Percentiles rank a stretch among this genome's conserved stretches.
These are phyloP conservation scores for Calendula officinalis DNA, from an alignment of 129 eudicot genomes.

Conservation along the genomic window DNA sequence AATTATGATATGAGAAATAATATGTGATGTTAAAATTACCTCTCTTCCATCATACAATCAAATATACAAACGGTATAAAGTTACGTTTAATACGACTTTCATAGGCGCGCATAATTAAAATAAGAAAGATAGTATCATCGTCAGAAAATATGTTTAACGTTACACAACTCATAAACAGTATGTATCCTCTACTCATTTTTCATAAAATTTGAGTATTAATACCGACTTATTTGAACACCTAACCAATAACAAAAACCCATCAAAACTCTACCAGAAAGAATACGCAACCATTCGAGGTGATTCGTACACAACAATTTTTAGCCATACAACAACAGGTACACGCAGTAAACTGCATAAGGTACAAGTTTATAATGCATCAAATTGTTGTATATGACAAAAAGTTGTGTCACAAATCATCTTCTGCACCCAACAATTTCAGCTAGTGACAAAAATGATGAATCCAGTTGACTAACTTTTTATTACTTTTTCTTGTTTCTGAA, in stretches of 20 bases:
- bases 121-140: constrained; percentile 18
- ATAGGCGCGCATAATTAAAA: not conserved
- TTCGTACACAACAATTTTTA: not conserved
- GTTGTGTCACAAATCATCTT: not conserved
- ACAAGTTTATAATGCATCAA: too few relatives aligned
- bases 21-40: too few relatives aligned
- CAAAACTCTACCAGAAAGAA: constrained; percentile 22
- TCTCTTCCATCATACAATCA: too few relatives aligned
- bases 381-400: too few relatives aligned
- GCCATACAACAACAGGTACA: too few relatives aligned
- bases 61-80: not conserved
- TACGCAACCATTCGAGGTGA: constrained; percentile 8
- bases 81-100: not conserved
- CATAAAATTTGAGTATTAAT: not conserved
- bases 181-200: constrained; percentile 10
- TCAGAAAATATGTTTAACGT: constrained; percentile 8
- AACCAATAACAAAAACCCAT: constrained; percentile 20
- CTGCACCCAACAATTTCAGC: constrained; percentile 7
- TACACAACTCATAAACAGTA: constrained; percentile 14
- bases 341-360: too few relatives aligned
- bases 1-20: too few relatives aligned
- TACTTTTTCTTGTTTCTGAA: constrained; percentile 78
- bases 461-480: constrained; percentile 1
- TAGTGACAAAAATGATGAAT: constrained; percentile 30
- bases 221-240: constrained; percentile 15